phyloP scores from a whole-genome alignment of 1,139 yeast species.

The Kodamaea derodonti region DNA sequence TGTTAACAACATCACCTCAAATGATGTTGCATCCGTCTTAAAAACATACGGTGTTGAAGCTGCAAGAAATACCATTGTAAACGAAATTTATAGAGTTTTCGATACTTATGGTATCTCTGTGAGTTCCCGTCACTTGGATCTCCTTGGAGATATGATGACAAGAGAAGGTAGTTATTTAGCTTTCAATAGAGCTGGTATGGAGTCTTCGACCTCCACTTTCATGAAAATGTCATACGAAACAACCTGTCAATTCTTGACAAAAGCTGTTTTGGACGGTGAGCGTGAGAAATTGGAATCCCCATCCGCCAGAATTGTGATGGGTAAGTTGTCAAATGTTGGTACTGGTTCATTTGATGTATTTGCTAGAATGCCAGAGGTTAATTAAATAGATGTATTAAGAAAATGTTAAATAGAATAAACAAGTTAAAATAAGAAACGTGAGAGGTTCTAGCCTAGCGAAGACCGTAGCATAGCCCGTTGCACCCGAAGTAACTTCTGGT shows the following conservation, averaged over 20 bases:
- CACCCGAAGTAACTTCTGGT: too few relatives aligned
- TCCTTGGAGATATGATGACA: conserved; percentile 99
- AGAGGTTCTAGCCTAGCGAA: too few relatives aligned
- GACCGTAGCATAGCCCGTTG: too few relatives aligned
- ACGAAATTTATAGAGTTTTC: conserved; percentile 94
- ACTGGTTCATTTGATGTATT: conserved; percentile 94
- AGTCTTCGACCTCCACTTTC: conserved; percentile 89
- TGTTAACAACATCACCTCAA: conserved; percentile 83
- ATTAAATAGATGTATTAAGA: too few relatives aligned
- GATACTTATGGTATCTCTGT: conserved; percentile 95
- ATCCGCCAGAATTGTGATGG: conserved; percentile 91
- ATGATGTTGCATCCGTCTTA: conserved; percentile 89
- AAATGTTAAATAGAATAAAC: too few relatives aligned
- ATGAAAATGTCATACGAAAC: conserved; percentile 99
- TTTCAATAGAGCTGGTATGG: conserved; percentile 97
- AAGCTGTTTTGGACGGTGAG: conserved; percentile 92
- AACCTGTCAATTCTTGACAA: conserved; percentile 94
- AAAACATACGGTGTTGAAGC: conserved; percentile 97
- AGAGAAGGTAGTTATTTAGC: conserved; percentile 97
- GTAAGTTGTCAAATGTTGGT: conserved; percentile 88
- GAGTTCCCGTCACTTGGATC: conserved; percentile 88
- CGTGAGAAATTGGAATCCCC: conserved; percentile 88
- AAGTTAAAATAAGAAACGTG: too few relatives aligned
- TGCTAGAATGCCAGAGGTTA: conserved; percentile 54
- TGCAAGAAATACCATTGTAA: conserved; percentile 94